Base-by-base conservation (phyloP, 257 asterid genomes). In the Pogostemon cablin region DNA sequence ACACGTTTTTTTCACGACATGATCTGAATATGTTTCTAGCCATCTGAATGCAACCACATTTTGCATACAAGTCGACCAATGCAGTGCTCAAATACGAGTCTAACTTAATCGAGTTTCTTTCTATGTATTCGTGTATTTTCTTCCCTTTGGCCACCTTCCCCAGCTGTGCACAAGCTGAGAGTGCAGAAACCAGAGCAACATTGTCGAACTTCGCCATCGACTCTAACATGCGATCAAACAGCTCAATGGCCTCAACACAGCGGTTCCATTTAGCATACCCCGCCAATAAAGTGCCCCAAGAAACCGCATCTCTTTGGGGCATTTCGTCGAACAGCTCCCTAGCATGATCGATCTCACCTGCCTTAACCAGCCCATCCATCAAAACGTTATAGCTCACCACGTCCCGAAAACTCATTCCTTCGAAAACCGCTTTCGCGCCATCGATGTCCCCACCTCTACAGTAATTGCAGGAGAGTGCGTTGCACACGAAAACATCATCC, bases 111-210 rank as follows among this genome's bases (percentile, higher is more conserved):
- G 83, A 69, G 15, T 65, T 77, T 72, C 47, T 58, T 49, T 17
- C 66, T 5, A 93, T 69, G 62, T 62, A 72, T 7, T 76, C 65
- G 78, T 87, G 96, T 38, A 93, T 72, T n/a, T 46, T 42, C 78
- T 71, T 85, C 52, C 97, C 98, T 57, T 83, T 87, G 6, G 74
- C 87, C 49, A 85, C 71, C 65, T 88, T 89, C 47, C 96, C 96
- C 0, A 87, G 72, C 75, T 84, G 97, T 0, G 98, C 85, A 76
- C 98, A 93, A 49, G 97, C 96, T 0, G 97, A 88, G 41, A 93
- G 95, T 1, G 50, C 86, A 1, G 96, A 77, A 80, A 87, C 97
- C 54, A 88, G 68, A 2, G 96, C 84, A 3, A 81, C 81, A 35
- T 88, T 88, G 54, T 87, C 87, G 43, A 85, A 82, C 64, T 57